Conservation (phyloP, 495 filamentous ascomycete genomes). For the Penicilliopsis zonata region DNA sequence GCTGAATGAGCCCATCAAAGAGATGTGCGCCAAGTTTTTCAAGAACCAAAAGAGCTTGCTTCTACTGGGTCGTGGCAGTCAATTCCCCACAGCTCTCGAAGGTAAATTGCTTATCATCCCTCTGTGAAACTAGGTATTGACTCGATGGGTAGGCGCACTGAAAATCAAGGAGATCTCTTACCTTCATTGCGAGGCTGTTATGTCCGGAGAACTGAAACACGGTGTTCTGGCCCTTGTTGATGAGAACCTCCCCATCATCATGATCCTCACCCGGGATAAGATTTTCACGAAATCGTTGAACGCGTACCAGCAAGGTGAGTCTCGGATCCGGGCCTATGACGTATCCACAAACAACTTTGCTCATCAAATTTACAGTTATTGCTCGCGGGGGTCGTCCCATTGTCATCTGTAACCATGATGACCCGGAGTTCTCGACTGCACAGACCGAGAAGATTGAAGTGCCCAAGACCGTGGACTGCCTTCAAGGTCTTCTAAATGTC, state of each 20-base stretch:
- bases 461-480: conserved; percentile 85
- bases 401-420: conserved; percentile 89
- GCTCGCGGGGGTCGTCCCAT: conserved; percentile 90
- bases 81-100: conserved; percentile 94
- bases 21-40: conserved; percentile 79
- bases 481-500: conserved; percentile 95
- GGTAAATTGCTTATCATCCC: too few relatives aligned
- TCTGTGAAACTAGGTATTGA: too few relatives aligned
- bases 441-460: conserved; percentile 96
- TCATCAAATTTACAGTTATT: conserved; percentile 49
- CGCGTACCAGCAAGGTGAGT: conserved; percentile 91
- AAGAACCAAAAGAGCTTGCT: conserved; percentile 94
- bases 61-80: conserved; percentile 84
- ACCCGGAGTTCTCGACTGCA: conserved; percentile 76
- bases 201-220: conserved; percentile 98
- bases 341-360: neutral
- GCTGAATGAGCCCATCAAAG: conserved; percentile 86
- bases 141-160: conserved; percentile 70
- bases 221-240: conserved; percentile 95
- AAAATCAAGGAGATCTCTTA: conserved; percentile 99
- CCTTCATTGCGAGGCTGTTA: conserved; percentile 97
- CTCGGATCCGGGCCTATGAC: neutral
- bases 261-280: conserved; percentile 93
- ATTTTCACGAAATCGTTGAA: conserved; percentile 96
- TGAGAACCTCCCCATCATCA: conserved; percentile 97